A percentile compares a stretch with the other conserved stretches of the same genome.
These are phyloP conservation scores for Apiospora malaysiana DNA, from an alignment of 2,329 filamentous ascomycete species.

Conservation along the genomic window DNA sequence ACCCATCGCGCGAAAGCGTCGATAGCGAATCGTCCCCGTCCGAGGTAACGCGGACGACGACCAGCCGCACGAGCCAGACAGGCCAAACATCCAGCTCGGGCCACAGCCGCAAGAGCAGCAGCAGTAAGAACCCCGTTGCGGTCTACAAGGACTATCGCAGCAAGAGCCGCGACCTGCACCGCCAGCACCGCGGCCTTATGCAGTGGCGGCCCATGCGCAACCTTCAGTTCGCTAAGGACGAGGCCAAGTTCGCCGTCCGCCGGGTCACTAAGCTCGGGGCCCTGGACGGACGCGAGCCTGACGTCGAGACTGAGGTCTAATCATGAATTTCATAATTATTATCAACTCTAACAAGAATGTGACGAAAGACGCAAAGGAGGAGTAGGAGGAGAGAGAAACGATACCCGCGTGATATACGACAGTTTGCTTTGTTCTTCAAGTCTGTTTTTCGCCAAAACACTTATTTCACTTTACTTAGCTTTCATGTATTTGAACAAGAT, in stretches of 20 bases:
- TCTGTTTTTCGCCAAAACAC: not conserved
- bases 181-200: constrained; percentile 90
- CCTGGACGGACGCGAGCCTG: constrained; percentile 81
- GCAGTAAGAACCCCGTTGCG: constrained; percentile 59
- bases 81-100: constrained; percentile 6
- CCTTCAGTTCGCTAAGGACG: constrained; percentile 83
- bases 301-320: constrained; percentile 80
- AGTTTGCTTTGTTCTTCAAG: not conserved
- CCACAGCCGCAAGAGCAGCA: constrained; percentile 32
- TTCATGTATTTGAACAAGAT: no score
- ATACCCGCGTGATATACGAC: not conserved
- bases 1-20: constrained; percentile 20
- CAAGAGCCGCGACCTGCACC: constrained; percentile 76
- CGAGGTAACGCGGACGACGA: constrained; percentile 32
- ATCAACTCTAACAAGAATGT: not conserved
- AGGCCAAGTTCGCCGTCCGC: constrained; percentile 78
- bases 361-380: not conserved
- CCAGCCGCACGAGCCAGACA: constrained; percentile 22
- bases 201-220: constrained; percentile 94
- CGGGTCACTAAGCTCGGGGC: constrained; percentile 79
- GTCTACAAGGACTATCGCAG: constrained; percentile 68
- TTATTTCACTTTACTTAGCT: no score
- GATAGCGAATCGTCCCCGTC: constrained; percentile 3
- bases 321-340: not conserved
- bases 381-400: not conserved